Evolutionary conservation across 805 yeast species (phyloP), one percentile per base, ranked within the genome.

Genomic region (Tetrapisispora arboricola): DNA sequence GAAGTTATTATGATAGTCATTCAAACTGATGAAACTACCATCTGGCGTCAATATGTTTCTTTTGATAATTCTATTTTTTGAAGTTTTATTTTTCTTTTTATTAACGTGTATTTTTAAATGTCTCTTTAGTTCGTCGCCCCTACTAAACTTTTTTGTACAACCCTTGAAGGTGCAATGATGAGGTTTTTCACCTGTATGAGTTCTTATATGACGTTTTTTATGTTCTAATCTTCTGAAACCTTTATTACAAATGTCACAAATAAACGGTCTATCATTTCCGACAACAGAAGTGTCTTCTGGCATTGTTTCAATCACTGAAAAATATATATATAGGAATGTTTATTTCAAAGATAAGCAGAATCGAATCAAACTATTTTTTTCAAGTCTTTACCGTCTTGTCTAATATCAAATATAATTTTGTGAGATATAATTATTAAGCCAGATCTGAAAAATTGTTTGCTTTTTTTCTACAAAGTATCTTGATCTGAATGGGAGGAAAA

Each of bases 101-200:
- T 42, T 38, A 2, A 47, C 70, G 63, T 86, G 96, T 40, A 83
- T 87, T 47, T 94, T 67, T 38, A 82, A 69, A 63, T 86, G 96
- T 49, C 95, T 70, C 12, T 95, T 86, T 43, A 86, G 70, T 64
- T 86, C 95, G 63, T 87, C 95, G 21, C 80, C 71, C 47, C 95
- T 72, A 43, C 83, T 73, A 56, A 86, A 86, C 47, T 82, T 70
- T 61, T 87, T 85, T 40, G 76, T 61, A 63, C 96, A 86, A n/a
- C 84, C 84, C 1, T 92, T 87, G 50, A 73, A 85, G 16, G 78
- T 73, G 62, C 96, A 86, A 38, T 76, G 78, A 57, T 84, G 92
- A 2, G 95, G 95, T 58, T 85, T 84, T 59, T 86, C 95, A 37
- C 96, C 96, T 0, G 96, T 86, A 64, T 86, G 95, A 9, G 95